Conservation (phyloP, 1,139 yeast species). For the Zygoascus sp. region DNA sequence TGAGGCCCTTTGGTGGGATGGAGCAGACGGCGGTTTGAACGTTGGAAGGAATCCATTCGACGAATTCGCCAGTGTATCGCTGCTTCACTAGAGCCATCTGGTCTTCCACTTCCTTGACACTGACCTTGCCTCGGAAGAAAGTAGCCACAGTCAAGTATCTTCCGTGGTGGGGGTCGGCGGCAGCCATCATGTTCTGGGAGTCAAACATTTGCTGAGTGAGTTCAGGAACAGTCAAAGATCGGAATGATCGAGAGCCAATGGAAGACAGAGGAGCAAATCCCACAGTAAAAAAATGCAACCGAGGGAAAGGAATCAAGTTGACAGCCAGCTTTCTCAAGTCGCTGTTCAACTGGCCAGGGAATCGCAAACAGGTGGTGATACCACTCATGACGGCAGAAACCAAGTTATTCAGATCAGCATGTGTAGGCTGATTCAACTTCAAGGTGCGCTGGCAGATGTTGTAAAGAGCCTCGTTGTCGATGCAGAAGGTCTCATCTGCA, state of each 20-base stretch:
- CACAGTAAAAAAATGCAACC: slow-evolving; percentile 91
- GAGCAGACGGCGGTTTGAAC: slow-evolving; percentile 92
- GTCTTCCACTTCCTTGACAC: slow-evolving; percentile 89
- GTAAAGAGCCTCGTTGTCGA: slow-evolving; percentile 89
- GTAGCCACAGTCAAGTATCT: slow-evolving; percentile 93
- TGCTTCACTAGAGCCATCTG: slow-evolving; percentile 84
- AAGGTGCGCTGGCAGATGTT: slow-evolving; percentile 83
- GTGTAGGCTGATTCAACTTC: slow-evolving; percentile 72
- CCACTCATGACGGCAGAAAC: slow-evolving; percentile 93
- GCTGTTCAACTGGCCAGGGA: slow-evolving; percentile 90
- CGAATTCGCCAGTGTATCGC: slow-evolving; percentile 75
- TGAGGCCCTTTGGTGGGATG: slow-evolving; percentile 80
- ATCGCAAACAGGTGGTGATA: slow-evolving; percentile 80
- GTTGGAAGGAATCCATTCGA: slow-evolving; percentile 96
- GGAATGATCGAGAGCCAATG: slow-evolving; percentile 64
- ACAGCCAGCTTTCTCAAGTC: slow-evolving; percentile 90
- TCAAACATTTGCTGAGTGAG: slow-evolving; percentile 91
- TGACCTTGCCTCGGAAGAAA: slow-evolving; percentile 87
- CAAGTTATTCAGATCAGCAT: slow-evolving; percentile 70
- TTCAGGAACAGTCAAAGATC: slow-evolving; percentile 83
- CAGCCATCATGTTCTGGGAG: slow-evolving; percentile 92
- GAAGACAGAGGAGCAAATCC: slow-evolving; percentile 91
- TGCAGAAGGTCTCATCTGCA: slow-evolving; percentile 90
- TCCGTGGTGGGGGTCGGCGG: slow-evolving; percentile 85
- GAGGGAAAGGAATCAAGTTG: slow-evolving; percentile 89